Base-by-base conservation (phyloP, 1,139 yeast genomes). In the Saccharomycopsis hybrid region DNA sequence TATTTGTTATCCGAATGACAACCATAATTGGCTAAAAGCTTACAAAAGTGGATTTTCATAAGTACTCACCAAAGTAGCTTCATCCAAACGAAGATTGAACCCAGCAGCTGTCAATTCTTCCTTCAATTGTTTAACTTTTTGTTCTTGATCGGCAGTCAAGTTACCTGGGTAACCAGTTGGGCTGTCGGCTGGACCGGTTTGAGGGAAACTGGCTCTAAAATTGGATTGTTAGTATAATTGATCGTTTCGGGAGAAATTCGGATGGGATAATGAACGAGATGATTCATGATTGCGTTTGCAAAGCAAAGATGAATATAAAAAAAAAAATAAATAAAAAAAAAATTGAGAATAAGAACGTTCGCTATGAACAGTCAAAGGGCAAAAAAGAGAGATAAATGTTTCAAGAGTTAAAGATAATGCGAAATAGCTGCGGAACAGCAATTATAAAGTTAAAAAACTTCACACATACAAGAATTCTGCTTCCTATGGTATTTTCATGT, bases 61-160 rank as follows among this genome's bases (percentile, higher is more conserved):
- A 27, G 8, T 13, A 53, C 65, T 33, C 50, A 70, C 65, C 65
- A 92, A 70, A 4, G 94, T 76, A n/a, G 96, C 86, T 61, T 87
- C 95, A 66, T 92, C 98, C 51, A 86, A 69, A 60, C 98, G 80
- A 48, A 79, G 77, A 32, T 70, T 74, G 69, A 74, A 88, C 2
- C 95, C 96, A 52, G 73, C 76, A 5, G 74, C 82, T 52, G 67
- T 68, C 58, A 90, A 73, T 51, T 74, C 71, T 32, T 71, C 72
- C 59, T 82, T 79, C 55, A 92, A 69, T 58, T 78, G 74, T 49
- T 71, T 75, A 55, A 89, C 68, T 37, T 76, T 75, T 42, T 71
- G 68, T 63, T 76, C 72, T 67, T 92, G 96, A 47, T 78, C 81
- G 5, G 75, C 76, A 24, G 88, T 82, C 55, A 89, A 71, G 63